Percentiles rank a stretch among this genome's conserved stretches.
These are phyloP conservation scores for Penicillium cosmopolitanum DNA, from an alignment of 495 filamentous ascomycete genomes.

Conservation along the genomic window DNA sequence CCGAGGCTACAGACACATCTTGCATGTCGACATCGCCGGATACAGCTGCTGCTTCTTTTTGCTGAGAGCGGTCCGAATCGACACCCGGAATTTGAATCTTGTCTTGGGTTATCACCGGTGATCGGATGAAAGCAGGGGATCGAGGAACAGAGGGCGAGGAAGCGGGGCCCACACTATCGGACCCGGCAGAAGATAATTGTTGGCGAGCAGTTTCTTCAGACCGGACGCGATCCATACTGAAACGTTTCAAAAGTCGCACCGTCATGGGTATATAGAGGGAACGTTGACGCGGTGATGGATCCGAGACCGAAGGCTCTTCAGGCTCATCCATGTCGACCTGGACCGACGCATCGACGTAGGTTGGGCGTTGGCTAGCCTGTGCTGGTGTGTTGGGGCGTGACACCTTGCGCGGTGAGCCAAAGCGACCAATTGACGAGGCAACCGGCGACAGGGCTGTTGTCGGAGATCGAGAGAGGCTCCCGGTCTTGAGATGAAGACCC, in stretches of 20 bases:
- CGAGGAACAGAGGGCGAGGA: constrained; percentile 5
- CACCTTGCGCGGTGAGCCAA: constrained; percentile 34
- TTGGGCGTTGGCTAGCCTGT: constrained; percentile 26
- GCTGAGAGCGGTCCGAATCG: background rate
- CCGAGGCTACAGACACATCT: constrained; percentile 6
- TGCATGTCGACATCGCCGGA: constrained; percentile 22
- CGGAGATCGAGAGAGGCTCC: constrained; percentile 35
- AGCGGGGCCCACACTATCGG: constrained; percentile 16
- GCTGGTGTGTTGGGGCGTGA: constrained; percentile 38
- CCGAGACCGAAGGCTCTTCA: constrained; percentile 28
- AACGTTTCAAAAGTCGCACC: constrained; percentile 49
- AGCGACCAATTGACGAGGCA: constrained; percentile 19
- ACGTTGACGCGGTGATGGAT: constrained; percentile 19
- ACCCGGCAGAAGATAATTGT: constrained; percentile 26
- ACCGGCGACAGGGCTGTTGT: constrained; percentile 27
- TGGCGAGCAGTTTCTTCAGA: constrained; percentile 33
- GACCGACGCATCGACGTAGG: constrained; percentile 50
- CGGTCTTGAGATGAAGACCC: constrained; percentile 25
- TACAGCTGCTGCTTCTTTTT: background rate
- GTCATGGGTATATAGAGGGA: constrained; percentile 42
- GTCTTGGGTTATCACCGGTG: constrained; percentile 9
- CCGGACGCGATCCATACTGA: constrained; percentile 44
- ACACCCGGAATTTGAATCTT: constrained; percentile 3
- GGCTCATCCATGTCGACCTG: constrained; percentile 49
- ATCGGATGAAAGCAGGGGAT: constrained; percentile 13